Evolutionary conservation across 2,329 filamentous ascomycete species (phyloP), one percentile per base, ranked within the genome.

Genomic region (Ascochyta clinopodiicola): DNA sequence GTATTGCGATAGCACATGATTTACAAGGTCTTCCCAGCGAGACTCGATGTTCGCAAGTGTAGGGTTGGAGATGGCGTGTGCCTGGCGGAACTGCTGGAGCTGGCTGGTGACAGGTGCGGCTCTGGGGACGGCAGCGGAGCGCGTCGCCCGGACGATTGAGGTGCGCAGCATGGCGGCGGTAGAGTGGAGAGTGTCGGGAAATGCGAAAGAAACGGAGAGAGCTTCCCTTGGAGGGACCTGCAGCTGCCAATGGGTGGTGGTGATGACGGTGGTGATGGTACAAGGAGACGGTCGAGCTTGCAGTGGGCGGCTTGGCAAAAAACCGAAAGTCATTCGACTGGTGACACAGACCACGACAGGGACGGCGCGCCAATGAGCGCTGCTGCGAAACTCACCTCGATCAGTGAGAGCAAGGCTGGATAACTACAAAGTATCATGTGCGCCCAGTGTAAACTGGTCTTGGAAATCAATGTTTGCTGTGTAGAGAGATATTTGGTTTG

Each of bases 21-120:
- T 22, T 21, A 36, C 42, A 21, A 98, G 93, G 63, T 84, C 86
- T 84, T 99, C 95, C 95, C 95, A 99, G 84, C 95, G 86, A 89
- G 96, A 97, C 88, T 99, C 95, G 76, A 99, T 98, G 82, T 96
- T 92, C 80, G 92, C 91, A 74, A 99, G 87, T 56, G 92, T 97
- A 69, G 96, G 95, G 84, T 97, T 98, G 75, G 93, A 96, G 81
- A 99, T 96, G 77, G 94, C 93, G 79, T 96, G 92, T 69, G 90
- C 90, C 70, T 89, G 86, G 72, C 84, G 82, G 61, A 77, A 78
- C 74, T 82, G 80, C 75, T 84, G 80, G 59, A 77, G 72, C 63
- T 73, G 73, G 71, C 76, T 74, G 60, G 73, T 75, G 57, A 75
- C 71, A 56, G 75, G 72, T 40, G 67, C 63, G 56, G 64, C 59